Evolutionary conservation across 371 early-diverging fungal species (phyloP), one percentile per base, ranked within the genome.

Genomic region (Mucor lusitanicus): DNA sequence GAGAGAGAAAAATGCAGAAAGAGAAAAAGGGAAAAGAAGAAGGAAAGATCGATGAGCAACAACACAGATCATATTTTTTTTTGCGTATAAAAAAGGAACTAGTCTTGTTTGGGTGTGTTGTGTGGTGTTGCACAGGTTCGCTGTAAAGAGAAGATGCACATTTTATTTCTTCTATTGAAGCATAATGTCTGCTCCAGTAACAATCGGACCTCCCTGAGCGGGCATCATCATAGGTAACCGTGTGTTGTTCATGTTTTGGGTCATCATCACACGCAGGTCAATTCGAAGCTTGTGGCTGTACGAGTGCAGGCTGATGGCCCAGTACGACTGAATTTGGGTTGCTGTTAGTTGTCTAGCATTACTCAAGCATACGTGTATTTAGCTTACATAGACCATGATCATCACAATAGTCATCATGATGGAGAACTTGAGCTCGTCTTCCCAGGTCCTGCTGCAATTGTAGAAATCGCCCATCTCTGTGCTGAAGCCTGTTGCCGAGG

Each of bases 391-490:
- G 32, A 81, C 53, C 8, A 69, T 50, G 37, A 75, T 61, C 71
- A 84, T 78, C 0, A 84, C 28, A 15, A 78, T 37, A 0, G 74
- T 65, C 6, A 69, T 62, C n/a, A 84, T 55, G 15, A 82, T 64
- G 1, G 77, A 69, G 60, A 84, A 84, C 57, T 84, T 84, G 8
- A 80, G 25, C 60, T 84, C 84, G 40, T 75, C 72, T 58, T 80
- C 72, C 79, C 80, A 84, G 3, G 79, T 66, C 54, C 71, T 64
- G 57, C 65, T 65, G 35, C 84, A 84, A 44, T 84, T 80, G 46
- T 79, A 84, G 54, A 75, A 78, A 53, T 84, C 84, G 5, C 17
- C 39, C 40, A 61, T 55, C 1, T 37, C 44, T 12, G 62, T 57
- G 42, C 39, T 59, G 33, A 70, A 57, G 8, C 32, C 40, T 27